These are phyloP conservation scores for Aspergillus ellipticus DNA, from an alignment of 495 filamentous ascomycete species.

Conservation along the genomic window DNA sequence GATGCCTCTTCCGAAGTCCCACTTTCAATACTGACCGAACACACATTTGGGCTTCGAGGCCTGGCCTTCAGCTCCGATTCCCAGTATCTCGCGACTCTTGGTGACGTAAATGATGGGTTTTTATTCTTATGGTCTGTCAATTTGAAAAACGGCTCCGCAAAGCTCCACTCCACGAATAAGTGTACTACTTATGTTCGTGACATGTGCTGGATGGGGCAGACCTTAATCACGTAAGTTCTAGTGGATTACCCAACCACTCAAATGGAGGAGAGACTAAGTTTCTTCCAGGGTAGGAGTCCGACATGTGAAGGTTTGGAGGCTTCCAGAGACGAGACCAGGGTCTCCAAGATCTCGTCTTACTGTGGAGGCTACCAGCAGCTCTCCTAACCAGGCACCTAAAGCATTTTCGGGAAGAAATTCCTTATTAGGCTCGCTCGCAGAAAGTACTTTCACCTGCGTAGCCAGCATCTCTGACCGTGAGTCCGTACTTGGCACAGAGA, in stretches of 20 bases:
- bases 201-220: conserved; percentile 83
- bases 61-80: conserved; percentile 88
- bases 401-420: conserved; percentile 60
- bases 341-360: conserved; percentile 49
- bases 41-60: conserved; percentile 82
- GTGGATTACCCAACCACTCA: neutral
- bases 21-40: conserved; percentile 80
- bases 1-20: conserved; percentile 77
- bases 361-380: conserved; percentile 34
- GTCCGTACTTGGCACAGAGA: conserved; percentile 46
- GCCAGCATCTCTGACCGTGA: conserved; percentile 62
- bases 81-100: conserved; percentile 82
- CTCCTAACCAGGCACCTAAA: conserved; percentile 46
- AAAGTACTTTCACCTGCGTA: conserved; percentile 79
- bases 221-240: conserved; percentile 57
- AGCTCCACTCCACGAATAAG: conserved; percentile 86
- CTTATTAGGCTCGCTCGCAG: conserved; percentile 56
- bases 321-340: conserved; percentile 55
- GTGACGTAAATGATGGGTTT: conserved; percentile 87
- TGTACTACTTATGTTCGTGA: conserved; percentile 79
- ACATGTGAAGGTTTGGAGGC: conserved; percentile 90
- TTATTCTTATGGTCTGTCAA: conserved; percentile 89
- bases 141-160: conserved; percentile 75
- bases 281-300: conserved; percentile 68
- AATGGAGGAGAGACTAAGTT: conserved; percentile 2